Percentiles rank a stretch among this genome's conserved stretches.
Evolutionary conservation across 2,329 filamentous ascomycete species (phyloP).

Genomic region (Calonectria henricotiae): DNA sequence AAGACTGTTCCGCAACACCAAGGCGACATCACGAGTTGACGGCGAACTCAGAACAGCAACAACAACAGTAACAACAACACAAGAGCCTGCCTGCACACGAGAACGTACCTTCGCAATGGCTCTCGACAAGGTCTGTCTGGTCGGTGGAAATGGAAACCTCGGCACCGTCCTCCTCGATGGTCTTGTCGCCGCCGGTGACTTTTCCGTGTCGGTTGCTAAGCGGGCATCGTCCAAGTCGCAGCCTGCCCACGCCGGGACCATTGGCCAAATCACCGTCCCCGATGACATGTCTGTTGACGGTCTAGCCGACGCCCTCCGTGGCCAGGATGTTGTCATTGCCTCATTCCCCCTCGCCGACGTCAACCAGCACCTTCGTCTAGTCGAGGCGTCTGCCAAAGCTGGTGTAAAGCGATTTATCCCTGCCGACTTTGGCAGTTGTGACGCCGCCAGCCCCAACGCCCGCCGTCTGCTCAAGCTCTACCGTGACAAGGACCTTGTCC

Average conservation of each 20-base stretch:
- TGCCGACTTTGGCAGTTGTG: conserved; percentile 69
- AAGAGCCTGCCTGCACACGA: no score
- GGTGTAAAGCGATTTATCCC: conserved; percentile 76
- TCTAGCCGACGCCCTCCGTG: conserved; percentile 66
- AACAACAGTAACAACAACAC: no score
- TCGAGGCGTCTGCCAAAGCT: conserved; percentile 73
- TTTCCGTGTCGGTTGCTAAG: conserved; percentile 72
- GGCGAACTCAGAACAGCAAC: no score
- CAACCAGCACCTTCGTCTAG: conserved; percentile 63
- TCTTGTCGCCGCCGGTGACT: conserved; percentile 57
- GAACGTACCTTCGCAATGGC: conserved; percentile 39
- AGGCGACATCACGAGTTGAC: no score
- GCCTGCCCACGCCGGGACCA: conserved; percentile 45
- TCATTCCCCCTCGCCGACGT: conserved; percentile 63
- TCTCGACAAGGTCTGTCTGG: conserved; percentile 56
- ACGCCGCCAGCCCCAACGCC: conserved; percentile 57
- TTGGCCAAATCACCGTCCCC: conserved; percentile 50
- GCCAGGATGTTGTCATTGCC: conserved; percentile 72
- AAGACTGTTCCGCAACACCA: neutral
- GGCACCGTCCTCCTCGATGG: conserved; percentile 59
- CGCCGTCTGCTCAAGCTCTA: conserved; percentile 56
- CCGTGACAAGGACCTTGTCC: conserved; percentile 57
- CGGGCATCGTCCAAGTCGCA: conserved; percentile 60
- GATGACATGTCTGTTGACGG: conserved; percentile 54
- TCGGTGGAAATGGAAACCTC: conserved; percentile 60